Evolutionary conservation across 108 stramenopile species (phyloP).

Genomic region (Parietichytrium sp.): DNA sequence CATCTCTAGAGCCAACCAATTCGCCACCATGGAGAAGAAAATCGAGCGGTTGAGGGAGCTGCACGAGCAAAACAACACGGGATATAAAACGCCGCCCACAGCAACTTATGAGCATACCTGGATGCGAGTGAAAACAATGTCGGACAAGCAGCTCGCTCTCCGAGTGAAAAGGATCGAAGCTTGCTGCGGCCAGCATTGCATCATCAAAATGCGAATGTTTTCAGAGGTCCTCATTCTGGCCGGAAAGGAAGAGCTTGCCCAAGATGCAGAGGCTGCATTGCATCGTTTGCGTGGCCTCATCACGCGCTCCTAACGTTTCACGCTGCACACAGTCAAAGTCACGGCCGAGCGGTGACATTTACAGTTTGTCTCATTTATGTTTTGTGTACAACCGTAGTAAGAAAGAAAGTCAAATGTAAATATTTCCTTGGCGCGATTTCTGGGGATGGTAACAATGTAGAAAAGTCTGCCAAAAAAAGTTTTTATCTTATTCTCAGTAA

Average conservation of each 20-base stretch:
- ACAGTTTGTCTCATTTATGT: too few species aligned
- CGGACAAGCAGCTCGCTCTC: not conserved
- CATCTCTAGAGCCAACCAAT: not conserved
- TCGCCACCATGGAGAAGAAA: conserved; percentile 2
- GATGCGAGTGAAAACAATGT: conserved; percentile 29
- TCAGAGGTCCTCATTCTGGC: conserved; percentile 24
- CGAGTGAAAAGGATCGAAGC: not conserved
- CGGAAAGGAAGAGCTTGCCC: not conserved
- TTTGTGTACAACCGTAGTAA: too few species aligned
- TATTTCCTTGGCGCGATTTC: too few species aligned
- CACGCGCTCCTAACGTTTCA: not conserved
- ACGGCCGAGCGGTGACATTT: too few species aligned
- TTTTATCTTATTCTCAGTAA: too few species aligned
- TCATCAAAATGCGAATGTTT: conserved; percentile 36
- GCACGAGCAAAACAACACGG: not conserved
- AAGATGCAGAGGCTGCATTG: conserved; percentile 30
- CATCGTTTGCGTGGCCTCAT: not conserved
- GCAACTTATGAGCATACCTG: conserved; percentile 36
- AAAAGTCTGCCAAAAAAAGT: too few species aligned
- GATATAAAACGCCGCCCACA: conserved; percentile 18
- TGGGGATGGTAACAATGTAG: too few species aligned
- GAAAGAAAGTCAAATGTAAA: too few species aligned
- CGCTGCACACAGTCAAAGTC: too few species aligned
- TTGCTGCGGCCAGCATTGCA: conserved; percentile 21
- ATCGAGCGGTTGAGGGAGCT: conserved; percentile 1